Evolutionary conservation across 805 yeast species (phyloP).

Genomic region (Candida boleticola): DNA sequence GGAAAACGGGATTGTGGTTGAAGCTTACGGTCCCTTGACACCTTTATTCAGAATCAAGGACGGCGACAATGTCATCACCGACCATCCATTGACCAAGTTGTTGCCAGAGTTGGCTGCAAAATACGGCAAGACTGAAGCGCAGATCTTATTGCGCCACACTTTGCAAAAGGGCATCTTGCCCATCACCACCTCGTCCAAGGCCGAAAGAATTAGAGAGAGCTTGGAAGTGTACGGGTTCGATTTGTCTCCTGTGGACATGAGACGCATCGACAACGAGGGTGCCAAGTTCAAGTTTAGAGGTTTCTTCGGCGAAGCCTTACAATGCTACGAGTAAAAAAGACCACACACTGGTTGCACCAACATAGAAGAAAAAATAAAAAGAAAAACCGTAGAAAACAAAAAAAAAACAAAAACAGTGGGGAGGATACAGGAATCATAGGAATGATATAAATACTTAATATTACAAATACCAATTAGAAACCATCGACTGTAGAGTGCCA

Average conservation of each 20-base stretch:
- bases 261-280: slow-evolving; percentile 23
- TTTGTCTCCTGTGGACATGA: slow-evolving; percentile 47
- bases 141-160: slow-evolving; percentile 46
- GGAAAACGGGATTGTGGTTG: slow-evolving; percentile 50
- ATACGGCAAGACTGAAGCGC: slow-evolving; percentile 37
- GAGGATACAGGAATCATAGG: no score
- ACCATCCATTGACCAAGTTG: slow-evolving; percentile 24
- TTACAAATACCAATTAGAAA: no score
- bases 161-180: slow-evolving; percentile 43
- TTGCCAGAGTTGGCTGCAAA: slow-evolving; percentile 35
- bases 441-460: no score
- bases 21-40: slow-evolving; percentile 71
- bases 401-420: no score
- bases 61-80: slow-evolving; percentile 36
- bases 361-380: no score
- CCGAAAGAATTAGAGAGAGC: slow-evolving; percentile 36
- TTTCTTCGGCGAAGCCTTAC: slow-evolving; percentile 13
- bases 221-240: slow-evolving; percentile 36
- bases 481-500: no score
- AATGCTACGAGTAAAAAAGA: no score
- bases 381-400: no score
- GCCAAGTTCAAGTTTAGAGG: slow-evolving; percentile 20
- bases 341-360: no score
- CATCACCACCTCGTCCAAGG: slow-evolving; percentile 45
- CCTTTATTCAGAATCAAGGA: slow-evolving; percentile 52